Base-by-base conservation (phyloP, 1,284 basidiomycete genomes). In the Irpex sp. region DNA sequence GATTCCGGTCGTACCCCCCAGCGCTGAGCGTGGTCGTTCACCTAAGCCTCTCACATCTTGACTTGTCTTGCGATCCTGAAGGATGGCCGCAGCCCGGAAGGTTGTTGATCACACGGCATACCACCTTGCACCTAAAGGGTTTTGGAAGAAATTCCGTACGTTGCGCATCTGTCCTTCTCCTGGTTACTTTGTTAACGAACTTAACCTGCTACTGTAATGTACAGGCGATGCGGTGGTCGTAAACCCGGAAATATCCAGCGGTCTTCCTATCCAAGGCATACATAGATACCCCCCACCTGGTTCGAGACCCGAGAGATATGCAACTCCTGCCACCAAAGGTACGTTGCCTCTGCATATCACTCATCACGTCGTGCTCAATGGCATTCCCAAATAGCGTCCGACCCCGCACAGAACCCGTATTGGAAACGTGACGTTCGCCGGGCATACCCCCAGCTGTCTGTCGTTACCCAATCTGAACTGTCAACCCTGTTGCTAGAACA, bases 71-170 rank as follows among this genome's bases (percentile, higher is more conserved):
- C 31, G 31, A 34, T 34, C 49, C n/a, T 5, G 11, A 31, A 68
- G 67, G 72, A 91, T 91, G 89, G 86, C 89, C 87, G 85, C 88
- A 61, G 82, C 83, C 62, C 89, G 84, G 79, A 91, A 86, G 78
- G 84, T 80, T 47, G 91, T 92, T 66, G 92, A 96, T 73, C 88
- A 89, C 52, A 94, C 92, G 4, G 84, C 93, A 55, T 96, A 96
- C 77, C 94, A 96, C 74, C 85, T 94, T 67, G 86, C 85, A 70
- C 90, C 94, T 9, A 90, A 87, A 73, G 94, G 94, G 1, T 95
- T 96, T 76, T 96, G 94, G 94, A 96, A 96, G 86, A 94, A 91
- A 80, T 93, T 96, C 75, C 87, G 94, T 94, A 70, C 68, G 92
- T 82, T 60, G 17, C 21, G 17, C 15, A 31, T 58, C 6, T 62